phyloP scores from a whole-genome alignment of 768 basidiomycete genomes.

The Rhodosporidiobolus sp. region DNA sequence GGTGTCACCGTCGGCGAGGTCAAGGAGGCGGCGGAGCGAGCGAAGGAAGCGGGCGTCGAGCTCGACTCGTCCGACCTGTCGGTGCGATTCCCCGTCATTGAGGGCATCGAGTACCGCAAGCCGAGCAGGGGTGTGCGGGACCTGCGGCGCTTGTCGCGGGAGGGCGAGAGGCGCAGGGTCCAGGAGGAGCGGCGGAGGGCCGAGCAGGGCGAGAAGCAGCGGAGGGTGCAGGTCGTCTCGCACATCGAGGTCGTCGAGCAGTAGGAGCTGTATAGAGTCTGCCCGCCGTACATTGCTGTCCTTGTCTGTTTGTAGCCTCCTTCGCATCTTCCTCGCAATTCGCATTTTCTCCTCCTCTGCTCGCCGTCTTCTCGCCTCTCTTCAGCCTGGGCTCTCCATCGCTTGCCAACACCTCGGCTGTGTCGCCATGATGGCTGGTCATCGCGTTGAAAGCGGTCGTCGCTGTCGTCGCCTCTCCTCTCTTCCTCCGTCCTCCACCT shows the following conservation, averaged over 20 bases:
- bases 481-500: too few species aligned
- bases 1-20: conserved; percentile 23
- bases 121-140: neutral
- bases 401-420: too few species aligned
- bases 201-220: neutral
- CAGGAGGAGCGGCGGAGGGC: neutral
- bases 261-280: neutral
- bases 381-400: too few species aligned
- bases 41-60: conserved; percentile 16
- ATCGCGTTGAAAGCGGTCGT: too few species aligned
- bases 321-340: too few species aligned
- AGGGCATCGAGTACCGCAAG: conserved; percentile 15
- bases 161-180: conserved; percentile 6
- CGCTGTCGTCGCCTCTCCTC: too few species aligned
- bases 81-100: conserved; percentile 15
- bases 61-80: conserved; percentile 28
- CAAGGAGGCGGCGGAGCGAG: conserved; percentile 6
- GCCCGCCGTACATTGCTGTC: too few species aligned
- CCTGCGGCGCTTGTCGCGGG: conserved; percentile 10
- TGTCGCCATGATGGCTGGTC: too few species aligned
- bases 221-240: neutral
- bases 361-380: too few species aligned
- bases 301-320: too few species aligned
- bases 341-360: too few species aligned
- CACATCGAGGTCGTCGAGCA: neutral